phyloP scores from a whole-genome alignment of 179 eudicot genomes.

The Silene noctiflora region DNA sequence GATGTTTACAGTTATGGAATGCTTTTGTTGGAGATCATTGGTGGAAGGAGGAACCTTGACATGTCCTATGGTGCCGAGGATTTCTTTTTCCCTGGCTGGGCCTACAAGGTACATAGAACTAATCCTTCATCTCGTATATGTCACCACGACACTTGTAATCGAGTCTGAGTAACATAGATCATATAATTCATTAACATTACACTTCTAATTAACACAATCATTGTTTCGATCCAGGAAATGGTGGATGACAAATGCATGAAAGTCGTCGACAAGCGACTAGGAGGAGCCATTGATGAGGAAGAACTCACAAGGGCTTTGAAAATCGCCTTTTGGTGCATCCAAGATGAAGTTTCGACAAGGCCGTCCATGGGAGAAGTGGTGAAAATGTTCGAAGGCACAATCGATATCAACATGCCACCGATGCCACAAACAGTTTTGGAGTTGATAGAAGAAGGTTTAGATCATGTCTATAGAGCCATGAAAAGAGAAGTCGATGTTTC shows the following conservation, averaged over 20 bases:
- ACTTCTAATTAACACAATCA: background rate
- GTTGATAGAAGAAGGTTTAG: conserved; percentile 87
- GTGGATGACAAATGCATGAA: conserved; percentile 47
- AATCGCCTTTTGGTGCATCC: conserved; percentile 89
- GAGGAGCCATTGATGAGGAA: conserved; percentile 56
- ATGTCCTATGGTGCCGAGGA: conserved; percentile 63
- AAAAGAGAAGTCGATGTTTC: conserved; percentile 61
- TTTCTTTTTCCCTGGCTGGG: conserved; percentile 92
- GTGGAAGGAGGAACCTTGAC: conserved; percentile 88
- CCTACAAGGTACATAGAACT: conserved; percentile 54
- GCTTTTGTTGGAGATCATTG: conserved; percentile 79
- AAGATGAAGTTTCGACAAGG: conserved; percentile 70
- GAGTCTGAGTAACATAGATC: background rate
- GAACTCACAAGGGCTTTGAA: conserved; percentile 61
- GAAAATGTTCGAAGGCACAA: conserved; percentile 81
- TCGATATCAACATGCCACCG: conserved; percentile 62
- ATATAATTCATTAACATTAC: too few relatives aligned
- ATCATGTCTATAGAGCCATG: conserved; percentile 81
- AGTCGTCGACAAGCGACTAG: conserved; percentile 70
- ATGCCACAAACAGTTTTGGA: conserved; percentile 90
- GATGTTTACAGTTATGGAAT: conserved; percentile 91
- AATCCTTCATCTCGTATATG: background rate
- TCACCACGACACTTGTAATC: background rate
- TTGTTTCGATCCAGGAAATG: conserved; percentile 45
- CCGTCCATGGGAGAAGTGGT: conserved; percentile 98